These are phyloP conservation scores for Fusarium nygamai DNA, from an alignment of 2,329 filamentous ascomycete species.

Conservation along the genomic window DNA sequence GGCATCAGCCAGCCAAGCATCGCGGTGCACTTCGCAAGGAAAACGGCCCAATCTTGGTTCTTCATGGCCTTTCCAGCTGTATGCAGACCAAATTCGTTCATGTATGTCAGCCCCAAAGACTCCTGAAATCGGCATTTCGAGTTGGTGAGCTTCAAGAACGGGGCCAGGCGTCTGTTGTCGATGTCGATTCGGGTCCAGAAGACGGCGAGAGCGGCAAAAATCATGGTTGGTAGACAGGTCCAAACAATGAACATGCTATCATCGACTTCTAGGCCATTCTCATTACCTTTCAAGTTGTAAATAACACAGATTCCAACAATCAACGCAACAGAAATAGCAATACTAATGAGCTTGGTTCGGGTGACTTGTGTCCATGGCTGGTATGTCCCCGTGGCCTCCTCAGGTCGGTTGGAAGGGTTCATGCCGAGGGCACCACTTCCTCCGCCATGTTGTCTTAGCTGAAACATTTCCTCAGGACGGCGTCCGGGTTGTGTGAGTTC, in stretches of 20 bases:
- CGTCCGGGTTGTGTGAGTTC: slow-evolving; percentile 36
- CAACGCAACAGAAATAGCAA: slow-evolving; percentile 24
- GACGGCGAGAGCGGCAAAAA: slow-evolving; percentile 31
- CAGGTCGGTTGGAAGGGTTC: slow-evolving; percentile 8
- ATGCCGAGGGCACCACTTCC: slow-evolving; percentile 26
- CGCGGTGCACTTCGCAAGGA: slow-evolving; percentile 39
- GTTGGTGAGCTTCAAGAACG: slow-evolving; percentile 39
- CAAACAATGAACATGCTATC: slow-evolving; percentile 37
- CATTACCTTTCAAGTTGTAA: slow-evolving; percentile 31
- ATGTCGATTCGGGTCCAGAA: slow-evolving; percentile 42
- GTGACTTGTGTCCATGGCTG: slow-evolving; percentile 40
- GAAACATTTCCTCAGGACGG: slow-evolving; percentile 39
- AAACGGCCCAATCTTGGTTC: slow-evolving; percentile 42
- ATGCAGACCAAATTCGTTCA: slow-evolving; percentile 42
- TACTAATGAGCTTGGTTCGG: slow-evolving; percentile 20
- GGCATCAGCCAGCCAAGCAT: slow-evolving; percentile 45
- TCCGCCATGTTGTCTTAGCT: slow-evolving; percentile 39
- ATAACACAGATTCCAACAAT: slow-evolving; percentile 38
- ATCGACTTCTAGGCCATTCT: slow-evolving; percentile 31
- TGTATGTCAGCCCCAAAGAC: slow-evolving; percentile 41
- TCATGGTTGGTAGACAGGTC: slow-evolving; percentile 42
- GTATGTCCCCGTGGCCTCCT: slow-evolving; percentile 32
- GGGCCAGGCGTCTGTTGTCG: slow-evolving; percentile 40
- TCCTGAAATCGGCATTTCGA: slow-evolving; percentile 37
- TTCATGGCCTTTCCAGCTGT: slow-evolving; percentile 40